Evolutionary conservation across 1,139 yeast genomes (phyloP).

Genomic region (Yamadazyma mexicana): DNA sequence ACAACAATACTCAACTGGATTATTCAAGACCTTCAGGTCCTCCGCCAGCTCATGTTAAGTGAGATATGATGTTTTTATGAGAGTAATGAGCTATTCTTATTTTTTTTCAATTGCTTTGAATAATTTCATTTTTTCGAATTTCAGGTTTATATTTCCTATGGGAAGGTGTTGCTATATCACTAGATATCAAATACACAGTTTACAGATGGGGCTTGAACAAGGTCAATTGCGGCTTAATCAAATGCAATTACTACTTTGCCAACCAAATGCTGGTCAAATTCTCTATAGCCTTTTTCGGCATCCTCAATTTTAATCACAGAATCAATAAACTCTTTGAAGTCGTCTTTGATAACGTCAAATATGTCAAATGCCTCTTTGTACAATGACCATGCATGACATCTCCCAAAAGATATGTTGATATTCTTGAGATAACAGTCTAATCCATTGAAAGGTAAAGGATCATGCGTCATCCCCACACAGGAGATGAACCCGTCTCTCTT

Average conservation of each 20-base stretch:
- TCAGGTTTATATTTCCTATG: neutral
- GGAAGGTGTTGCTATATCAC: too few relatives aligned
- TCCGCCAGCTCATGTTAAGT: conserved; percentile 18
- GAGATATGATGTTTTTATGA: neutral
- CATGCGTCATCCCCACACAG: conserved; percentile 65
- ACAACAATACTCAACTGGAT: neutral
- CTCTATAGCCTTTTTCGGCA: conserved; percentile 46
- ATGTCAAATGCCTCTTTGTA: conserved; percentile 54
- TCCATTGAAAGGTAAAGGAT: conserved; percentile 56
- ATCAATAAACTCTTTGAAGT: conserved; percentile 52
- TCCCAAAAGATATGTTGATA: conserved; percentile 58
- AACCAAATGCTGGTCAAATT: conserved; percentile 55
- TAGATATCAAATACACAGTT: neutral
- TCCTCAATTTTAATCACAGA: conserved; percentile 42
- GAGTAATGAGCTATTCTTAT: neutral
- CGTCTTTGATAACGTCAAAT: conserved; percentile 44
- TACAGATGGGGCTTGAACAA: neutral
- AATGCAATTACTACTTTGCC: conserved; percentile 54
- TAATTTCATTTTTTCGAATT: neutral
- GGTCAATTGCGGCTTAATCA: neutral
- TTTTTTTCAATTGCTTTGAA: neutral
- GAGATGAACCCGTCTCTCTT: conserved; percentile 61
- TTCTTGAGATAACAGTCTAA: conserved; percentile 60
- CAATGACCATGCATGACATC: conserved; percentile 63
- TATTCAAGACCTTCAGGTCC: conserved; percentile 15